Percentiles rank a stretch among this genome's conserved stretches.
Evolutionary conservation across 768 basidiomycete genomes (phyloP).

Genomic region (Neoboletus brunneissimus): DNA sequence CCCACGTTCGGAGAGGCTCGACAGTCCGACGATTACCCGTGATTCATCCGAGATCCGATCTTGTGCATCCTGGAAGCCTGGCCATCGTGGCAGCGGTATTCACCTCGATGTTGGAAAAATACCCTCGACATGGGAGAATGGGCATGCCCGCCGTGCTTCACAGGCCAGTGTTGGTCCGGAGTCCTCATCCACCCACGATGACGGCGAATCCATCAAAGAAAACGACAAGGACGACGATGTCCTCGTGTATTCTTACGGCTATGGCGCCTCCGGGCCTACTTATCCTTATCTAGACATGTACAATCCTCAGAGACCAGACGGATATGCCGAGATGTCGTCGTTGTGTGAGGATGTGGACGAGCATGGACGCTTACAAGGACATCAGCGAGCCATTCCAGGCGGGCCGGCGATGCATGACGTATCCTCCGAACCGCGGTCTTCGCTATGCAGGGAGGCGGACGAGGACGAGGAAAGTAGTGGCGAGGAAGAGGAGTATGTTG

Average conservation of each 20-base stretch:
- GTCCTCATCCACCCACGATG: slow-evolving; percentile 3
- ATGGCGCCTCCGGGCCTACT: slow-evolving; percentile 22
- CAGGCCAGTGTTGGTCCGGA: slow-evolving; percentile 4
- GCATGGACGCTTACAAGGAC: not conserved
- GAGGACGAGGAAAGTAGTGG: slow-evolving; percentile 8
- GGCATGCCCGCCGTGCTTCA: slow-evolving; percentile 1
- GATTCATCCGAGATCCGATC: slow-evolving; percentile 25
- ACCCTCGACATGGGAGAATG: slow-evolving; percentile 8
- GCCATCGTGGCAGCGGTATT: slow-evolving; percentile 18
- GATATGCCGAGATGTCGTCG: slow-evolving; percentile 1
- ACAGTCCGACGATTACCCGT: not conserved
- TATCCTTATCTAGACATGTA: slow-evolving; percentile 35
- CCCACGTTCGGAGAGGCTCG: slow-evolving; percentile 3
- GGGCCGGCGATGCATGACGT: slow-evolving; percentile 7
- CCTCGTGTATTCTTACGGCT: slow-evolving; percentile 26
- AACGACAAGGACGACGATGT: not conserved
- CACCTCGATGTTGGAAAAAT: slow-evolving; percentile 9
- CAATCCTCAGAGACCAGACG: slow-evolving; percentile 16
- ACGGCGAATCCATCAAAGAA: slow-evolving; percentile 15
- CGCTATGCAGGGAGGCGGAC: slow-evolving; percentile 2
- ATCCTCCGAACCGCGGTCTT: slow-evolving; percentile 16
- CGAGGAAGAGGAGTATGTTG: slow-evolving; percentile 41
- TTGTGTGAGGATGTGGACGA: slow-evolving; percentile 4
- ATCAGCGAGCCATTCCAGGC: not conserved
- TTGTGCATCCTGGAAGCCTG: slow-evolving; percentile 3